phyloP scores from a whole-genome alignment of 768 basidiomycete species.

The Agrocybe praecox region DNA sequence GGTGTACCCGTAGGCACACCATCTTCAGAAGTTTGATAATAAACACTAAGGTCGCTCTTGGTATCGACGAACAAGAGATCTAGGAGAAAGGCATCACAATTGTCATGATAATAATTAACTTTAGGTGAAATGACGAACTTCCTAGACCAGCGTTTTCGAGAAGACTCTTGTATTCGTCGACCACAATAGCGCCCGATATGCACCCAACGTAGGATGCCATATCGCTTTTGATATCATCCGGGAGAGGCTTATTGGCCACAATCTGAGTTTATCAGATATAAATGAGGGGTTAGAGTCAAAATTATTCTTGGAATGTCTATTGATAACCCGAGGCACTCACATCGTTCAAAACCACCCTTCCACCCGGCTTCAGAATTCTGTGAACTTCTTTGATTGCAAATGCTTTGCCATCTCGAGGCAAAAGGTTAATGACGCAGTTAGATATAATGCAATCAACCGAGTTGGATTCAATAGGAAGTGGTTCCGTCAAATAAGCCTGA shows the following conservation, averaged over 20 bases:
- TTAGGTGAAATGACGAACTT: constrained; percentile 24
- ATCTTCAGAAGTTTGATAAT: constrained; percentile 19
- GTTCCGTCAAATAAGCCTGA: constrained; percentile 39
- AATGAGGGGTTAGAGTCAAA: too few species aligned
- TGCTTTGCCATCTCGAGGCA: constrained; percentile 43
- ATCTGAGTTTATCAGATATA: constrained; percentile 32
- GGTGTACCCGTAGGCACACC: constrained; percentile 5
- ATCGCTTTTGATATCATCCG: constrained; percentile 42
- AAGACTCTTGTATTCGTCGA: constrained; percentile 39
- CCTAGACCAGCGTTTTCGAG: constrained; percentile 42
- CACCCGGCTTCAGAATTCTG: constrained; percentile 57
- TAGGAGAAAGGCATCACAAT: constrained; percentile 15
- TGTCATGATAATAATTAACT: neutral
- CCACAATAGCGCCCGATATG: constrained; percentile 45
- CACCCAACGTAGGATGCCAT: constrained; percentile 45
- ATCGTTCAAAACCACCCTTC: constrained; percentile 54
- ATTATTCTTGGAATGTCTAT: neutral
- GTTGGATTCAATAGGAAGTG: constrained; percentile 48
- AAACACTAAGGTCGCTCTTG: constrained; percentile 41
- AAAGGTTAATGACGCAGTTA: constrained; percentile 58
- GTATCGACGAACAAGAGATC: constrained; percentile 43
- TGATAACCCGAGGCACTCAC: constrained; percentile 30
- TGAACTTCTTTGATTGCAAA: constrained; percentile 46
- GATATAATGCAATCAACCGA: constrained; percentile 59
- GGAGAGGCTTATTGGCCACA: constrained; percentile 45